Percentiles rank a stretch among this genome's conserved stretches.
Conservation (phyloP, 2,329 filamentous ascomycete species). For the Pseudogymnoascus verrucosus region DNA sequence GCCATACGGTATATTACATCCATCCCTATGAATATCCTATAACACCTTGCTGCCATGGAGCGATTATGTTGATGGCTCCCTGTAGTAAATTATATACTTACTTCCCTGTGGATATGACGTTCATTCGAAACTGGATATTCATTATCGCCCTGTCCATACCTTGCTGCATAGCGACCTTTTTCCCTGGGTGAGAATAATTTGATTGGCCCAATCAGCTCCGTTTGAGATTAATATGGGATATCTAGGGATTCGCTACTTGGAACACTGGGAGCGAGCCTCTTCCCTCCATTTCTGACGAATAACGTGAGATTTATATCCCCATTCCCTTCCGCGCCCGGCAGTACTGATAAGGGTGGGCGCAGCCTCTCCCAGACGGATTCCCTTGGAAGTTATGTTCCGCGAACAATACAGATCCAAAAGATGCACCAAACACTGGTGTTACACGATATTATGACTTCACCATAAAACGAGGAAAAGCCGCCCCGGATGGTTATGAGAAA, state of each 20-base stretch:
- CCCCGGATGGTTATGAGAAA: slow-evolving; percentile 26
- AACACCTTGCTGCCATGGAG: not conserved
- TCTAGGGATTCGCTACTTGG: slow-evolving; percentile 23
- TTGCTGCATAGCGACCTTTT: not conserved
- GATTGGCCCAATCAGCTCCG: not conserved
- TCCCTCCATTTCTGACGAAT: slow-evolving; percentile 38
- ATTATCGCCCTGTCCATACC: not conserved
- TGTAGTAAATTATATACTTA: slow-evolving; percentile 4
- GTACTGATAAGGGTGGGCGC: not conserved
- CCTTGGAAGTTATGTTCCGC: slow-evolving; percentile 44
- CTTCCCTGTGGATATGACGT: not conserved
- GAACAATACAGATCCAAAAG: slow-evolving; percentile 30
- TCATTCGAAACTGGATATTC: not conserved
- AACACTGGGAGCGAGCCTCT: slow-evolving; percentile 25
- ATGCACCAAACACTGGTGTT: slow-evolving; percentile 33
- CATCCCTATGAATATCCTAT: not conserved
- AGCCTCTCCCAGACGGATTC: slow-evolving; percentile 38
- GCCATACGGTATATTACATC: not conserved
- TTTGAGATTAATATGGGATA: not conserved
- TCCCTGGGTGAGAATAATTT: not conserved
- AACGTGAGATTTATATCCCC: slow-evolving; percentile 25
- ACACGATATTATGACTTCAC: slow-evolving; percentile 29
- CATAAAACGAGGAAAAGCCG: slow-evolving; percentile 15
- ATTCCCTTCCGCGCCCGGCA: not conserved
- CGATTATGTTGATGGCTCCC: not conserved